phyloP scores from a whole-genome alignment of 768 basidiomycete genomes.

The Trametes gibbosa region DNA sequence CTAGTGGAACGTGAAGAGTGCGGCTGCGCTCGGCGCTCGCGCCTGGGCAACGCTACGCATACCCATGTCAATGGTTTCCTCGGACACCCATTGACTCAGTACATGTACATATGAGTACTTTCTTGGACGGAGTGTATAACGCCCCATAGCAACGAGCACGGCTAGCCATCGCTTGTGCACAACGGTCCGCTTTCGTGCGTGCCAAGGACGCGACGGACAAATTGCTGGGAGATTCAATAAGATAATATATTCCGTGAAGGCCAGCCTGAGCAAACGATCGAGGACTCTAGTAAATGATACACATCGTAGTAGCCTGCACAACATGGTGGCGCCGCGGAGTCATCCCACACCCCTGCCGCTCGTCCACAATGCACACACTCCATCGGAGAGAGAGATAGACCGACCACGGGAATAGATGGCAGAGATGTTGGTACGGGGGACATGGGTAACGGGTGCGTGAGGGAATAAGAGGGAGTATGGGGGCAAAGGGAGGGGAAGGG shows the following conservation, averaged over 20 bases:
- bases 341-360: conserved; percentile 18
- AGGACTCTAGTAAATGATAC: conserved; percentile 23
- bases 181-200: not conserved
- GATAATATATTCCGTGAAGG: conserved; percentile 22
- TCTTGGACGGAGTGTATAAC: not conserved
- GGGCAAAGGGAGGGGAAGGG: not conserved
- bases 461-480: too few species aligned
- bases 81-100: not conserved
- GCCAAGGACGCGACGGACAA: not conserved
- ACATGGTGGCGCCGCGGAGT: conserved; percentile 11
- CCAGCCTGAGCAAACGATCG: conserved; percentile 21
- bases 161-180: not conserved
- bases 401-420: conserved; percentile 7
- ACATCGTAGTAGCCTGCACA: conserved; percentile 22
- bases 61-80: not conserved
- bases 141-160: not conserved
- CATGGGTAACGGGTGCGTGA: not conserved
- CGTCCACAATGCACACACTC: conserved; percentile 12
- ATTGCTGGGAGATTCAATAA: conserved; percentile 12
- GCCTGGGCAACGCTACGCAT: too few species aligned
- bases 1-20: too few species aligned
- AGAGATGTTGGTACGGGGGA: conserved; percentile 10
- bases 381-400: conserved; percentile 2
- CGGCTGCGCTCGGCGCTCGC: too few species aligned
- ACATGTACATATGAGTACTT: not conserved